Evolutionary conservation across 768 basidiomycete species (phyloP).

Genomic region (Suillus occidentalis): DNA sequence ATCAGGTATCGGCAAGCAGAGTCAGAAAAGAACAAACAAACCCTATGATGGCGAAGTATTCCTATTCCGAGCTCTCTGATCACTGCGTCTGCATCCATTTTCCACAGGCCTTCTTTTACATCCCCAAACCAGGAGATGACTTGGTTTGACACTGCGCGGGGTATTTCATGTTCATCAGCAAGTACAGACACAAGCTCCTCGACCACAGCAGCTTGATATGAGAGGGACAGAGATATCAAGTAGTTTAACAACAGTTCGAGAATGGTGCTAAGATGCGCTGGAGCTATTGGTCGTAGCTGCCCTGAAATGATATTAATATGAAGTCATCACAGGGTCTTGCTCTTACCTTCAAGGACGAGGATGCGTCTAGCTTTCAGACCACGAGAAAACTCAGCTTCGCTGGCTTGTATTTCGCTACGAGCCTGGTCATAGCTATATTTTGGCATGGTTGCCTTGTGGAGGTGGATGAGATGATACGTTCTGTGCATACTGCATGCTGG

Average conservation of each 20-base stretch:
- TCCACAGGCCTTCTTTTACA: slow-evolving; percentile 57
- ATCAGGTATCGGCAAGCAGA: not conserved
- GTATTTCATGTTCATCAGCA: slow-evolving; percentile 72
- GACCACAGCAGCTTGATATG: slow-evolving; percentile 52
- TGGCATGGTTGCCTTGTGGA: slow-evolving; percentile 39
- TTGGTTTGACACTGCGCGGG: slow-evolving; percentile 58
- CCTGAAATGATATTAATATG: slow-evolving; percentile 39
- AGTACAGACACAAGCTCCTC: slow-evolving; percentile 61
- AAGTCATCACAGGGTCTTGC: not conserved
- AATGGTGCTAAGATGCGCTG: slow-evolving; percentile 62
- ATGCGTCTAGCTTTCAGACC: slow-evolving; percentile 72
- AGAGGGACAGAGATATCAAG: slow-evolving; percentile 62
- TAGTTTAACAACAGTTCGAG: slow-evolving; percentile 75
- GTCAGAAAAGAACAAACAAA: slow-evolving; percentile 21
- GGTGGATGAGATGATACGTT: not conserved
- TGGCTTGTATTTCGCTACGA: slow-evolving; percentile 71
- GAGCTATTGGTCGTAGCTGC: slow-evolving; percentile 71
- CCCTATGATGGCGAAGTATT: slow-evolving; percentile 63
- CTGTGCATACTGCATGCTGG: not conserved
- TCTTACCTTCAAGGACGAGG: slow-evolving; percentile 66
- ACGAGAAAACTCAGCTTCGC: slow-evolving; percentile 66
- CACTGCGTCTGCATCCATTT: slow-evolving; percentile 57
- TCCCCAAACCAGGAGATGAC: slow-evolving; percentile 84
- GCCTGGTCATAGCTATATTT: slow-evolving; percentile 57
- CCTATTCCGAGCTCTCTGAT: slow-evolving; percentile 79